Percentiles rank a stretch among this genome's conserved stretches.
Evolutionary conservation across 805 yeast species (phyloP).

Genomic region (Teunomyces atbi): DNA sequence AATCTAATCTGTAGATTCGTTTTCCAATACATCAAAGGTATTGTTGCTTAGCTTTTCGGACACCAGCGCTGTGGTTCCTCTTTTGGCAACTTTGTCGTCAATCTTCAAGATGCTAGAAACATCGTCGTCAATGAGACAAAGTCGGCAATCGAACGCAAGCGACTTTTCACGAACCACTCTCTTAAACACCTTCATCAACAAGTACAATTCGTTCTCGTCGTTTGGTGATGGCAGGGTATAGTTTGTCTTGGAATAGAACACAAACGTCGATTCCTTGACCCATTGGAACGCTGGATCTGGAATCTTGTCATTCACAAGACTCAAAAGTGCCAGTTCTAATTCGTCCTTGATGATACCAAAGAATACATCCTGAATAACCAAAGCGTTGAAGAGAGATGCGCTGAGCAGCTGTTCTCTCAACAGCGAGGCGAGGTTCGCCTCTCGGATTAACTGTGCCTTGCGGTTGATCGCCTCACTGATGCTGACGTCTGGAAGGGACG

Average conservation of each 20-base stretch:
- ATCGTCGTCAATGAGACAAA: constrained; percentile 41
- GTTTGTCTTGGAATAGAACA: constrained; percentile 36
- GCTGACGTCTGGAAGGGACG: constrained; percentile 42
- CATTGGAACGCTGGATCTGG: constrained; percentile 34
- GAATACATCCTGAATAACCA: constrained; percentile 51
- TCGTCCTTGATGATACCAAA: constrained; percentile 52
- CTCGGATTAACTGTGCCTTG: constrained; percentile 17
- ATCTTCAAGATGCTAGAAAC: constrained; percentile 17
- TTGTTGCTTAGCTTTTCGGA: constrained; percentile 1
- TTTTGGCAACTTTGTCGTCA: constrained; percentile 8
- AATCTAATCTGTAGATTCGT: constrained; percentile 3
- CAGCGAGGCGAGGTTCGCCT: constrained; percentile 20
- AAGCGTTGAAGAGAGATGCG: constrained; percentile 48
- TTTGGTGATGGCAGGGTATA: constrained; percentile 32
- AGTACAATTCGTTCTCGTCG: constrained; percentile 42
- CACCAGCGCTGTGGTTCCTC: not conserved
- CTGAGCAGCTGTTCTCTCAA: constrained; percentile 19
- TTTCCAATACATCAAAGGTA: constrained; percentile 7
- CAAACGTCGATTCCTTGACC: constrained; percentile 41
- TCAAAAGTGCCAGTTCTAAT: constrained; percentile 31
- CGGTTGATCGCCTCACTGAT: constrained; percentile 43
- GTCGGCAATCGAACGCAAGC: constrained; percentile 49
- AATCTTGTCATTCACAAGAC: constrained; percentile 20
- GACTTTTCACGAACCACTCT: constrained; percentile 34
- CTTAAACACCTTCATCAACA: constrained; percentile 36